Evolutionary conservation across 2,329 filamentous ascomycete species (phyloP).

Genomic region (Penicillium nordicum): DNA sequence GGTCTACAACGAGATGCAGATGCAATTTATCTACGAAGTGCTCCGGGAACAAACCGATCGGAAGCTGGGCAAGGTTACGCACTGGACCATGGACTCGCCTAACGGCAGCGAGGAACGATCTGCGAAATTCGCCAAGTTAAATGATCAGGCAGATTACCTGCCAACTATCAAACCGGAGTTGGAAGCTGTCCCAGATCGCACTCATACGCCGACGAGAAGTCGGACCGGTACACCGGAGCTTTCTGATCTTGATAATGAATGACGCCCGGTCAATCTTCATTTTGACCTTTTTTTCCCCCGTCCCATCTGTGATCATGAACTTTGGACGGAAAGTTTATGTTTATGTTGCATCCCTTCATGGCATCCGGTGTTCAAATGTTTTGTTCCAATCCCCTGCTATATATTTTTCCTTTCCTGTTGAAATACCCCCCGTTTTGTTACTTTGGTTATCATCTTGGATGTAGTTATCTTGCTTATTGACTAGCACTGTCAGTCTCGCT

Average conservation of each 20-base stretch:
- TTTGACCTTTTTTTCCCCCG: background rate
- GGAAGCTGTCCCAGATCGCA: constrained; percentile 26
- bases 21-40: constrained; percentile 83
- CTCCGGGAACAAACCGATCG: constrained; percentile 57
- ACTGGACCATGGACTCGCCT: constrained; percentile 10
- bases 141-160: constrained; percentile 28
- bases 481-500: constrained; percentile 12
- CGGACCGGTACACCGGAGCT: constrained; percentile 29
- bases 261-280: constrained; percentile 11
- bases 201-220: constrained; percentile 26
- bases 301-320: constrained; percentile 19
- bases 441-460: constrained; percentile 14
- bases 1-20: constrained; percentile 88
- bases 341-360: constrained; percentile 24
- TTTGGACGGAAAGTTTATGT: constrained; percentile 18
- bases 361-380: constrained; percentile 19
- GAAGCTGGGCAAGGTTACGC: constrained; percentile 30
- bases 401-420: constrained; percentile 3
- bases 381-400: constrained; percentile 3
- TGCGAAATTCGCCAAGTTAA: constrained; percentile 36
- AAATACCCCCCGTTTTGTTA: constrained; percentile 23
- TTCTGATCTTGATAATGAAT: constrained; percentile 33
- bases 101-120: constrained; percentile 30
- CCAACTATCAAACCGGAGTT: constrained; percentile 37
- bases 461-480: constrained; percentile 16